phyloP scores from a whole-genome alignment of 768 basidiomycete species.

The Mycena vulgaris region DNA sequence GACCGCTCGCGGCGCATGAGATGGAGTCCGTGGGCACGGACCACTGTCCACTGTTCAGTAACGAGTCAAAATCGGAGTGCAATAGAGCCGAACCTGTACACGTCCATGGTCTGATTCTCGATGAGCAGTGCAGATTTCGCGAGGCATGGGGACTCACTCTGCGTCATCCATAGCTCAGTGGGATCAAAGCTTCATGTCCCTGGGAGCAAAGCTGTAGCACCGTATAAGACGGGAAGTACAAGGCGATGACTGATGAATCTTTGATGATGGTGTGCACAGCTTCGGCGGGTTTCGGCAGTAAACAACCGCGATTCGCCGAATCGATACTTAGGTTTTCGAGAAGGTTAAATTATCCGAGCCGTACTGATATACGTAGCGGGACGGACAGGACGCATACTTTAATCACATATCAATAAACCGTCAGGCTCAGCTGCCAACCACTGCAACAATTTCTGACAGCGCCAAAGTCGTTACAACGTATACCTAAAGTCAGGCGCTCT shows the following conservation, averaged over 20 bases:
- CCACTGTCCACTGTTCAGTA: constrained; percentile 47
- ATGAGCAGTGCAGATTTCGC: background rate
- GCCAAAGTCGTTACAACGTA: constrained; percentile 51
- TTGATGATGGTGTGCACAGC: constrained; percentile 8
- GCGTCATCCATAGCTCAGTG: constrained; percentile 15
- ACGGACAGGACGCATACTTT: no score
- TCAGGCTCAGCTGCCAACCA: background rate
- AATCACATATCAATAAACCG: background rate
- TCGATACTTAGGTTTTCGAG: no score
- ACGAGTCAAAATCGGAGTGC: background rate
- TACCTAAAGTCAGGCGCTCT: constrained; percentile 76
- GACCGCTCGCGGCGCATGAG: constrained; percentile 72
- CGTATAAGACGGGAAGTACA: background rate
- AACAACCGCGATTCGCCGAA: no score
- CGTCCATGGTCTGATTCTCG: constrained; percentile 30
- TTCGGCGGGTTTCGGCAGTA: no score
- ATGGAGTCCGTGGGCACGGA: constrained; percentile 60
- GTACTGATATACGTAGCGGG: no score
- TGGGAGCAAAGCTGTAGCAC: constrained; percentile 4
- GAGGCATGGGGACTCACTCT: constrained; percentile 13
- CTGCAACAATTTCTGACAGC: background rate
- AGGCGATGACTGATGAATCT: background rate
- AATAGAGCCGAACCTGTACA: constrained; percentile 25
- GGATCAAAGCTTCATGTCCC: constrained; percentile 20
- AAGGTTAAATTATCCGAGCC: no score